Percentiles rank a stretch among this genome's conserved stretches.
These are phyloP conservation scores for Beauveria pseudobassiana DNA, from an alignment of 2,329 filamentous ascomycete genomes.

Conservation along the genomic window DNA sequence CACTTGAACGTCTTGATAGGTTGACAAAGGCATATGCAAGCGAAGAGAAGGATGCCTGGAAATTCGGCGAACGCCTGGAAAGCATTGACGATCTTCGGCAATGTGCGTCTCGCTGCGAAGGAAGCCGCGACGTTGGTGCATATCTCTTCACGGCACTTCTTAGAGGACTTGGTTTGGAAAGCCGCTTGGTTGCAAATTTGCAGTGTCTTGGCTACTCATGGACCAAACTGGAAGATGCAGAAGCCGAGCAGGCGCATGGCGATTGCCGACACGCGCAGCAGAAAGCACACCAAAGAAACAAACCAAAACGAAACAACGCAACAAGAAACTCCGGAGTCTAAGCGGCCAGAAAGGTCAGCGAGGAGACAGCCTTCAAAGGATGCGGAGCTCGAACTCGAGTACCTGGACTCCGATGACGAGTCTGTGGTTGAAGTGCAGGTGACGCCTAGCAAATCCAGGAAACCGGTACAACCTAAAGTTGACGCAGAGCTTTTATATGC, in stretches of 20 bases:
- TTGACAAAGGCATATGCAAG: conserved; percentile 63
- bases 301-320: conserved; percentile 9
- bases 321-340: conserved; percentile 14
- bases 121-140: conserved; percentile 79
- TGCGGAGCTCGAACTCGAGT: conserved; percentile 35
- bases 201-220: conserved; percentile 87
- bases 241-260: conserved; percentile 28
- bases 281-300: conserved; percentile 18
- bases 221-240: conserved; percentile 77
- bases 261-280: conserved; percentile 14
- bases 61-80: conserved; percentile 71
- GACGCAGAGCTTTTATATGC: conserved; percentile 76
- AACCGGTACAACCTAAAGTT: conserved; percentile 39
- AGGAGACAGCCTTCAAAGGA: conserved; percentile 28
- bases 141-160: conserved; percentile 86
- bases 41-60: conserved; percentile 50
- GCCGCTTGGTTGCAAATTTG: conserved; percentile 74
- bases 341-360: conserved; percentile 11
- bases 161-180: conserved; percentile 72
- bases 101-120: conserved; percentile 61
- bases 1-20: conserved; percentile 65
- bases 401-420: conserved; percentile 47
- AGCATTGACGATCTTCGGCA: conserved; percentile 60
- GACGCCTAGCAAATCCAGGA: conserved; percentile 31
- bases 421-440: conserved; percentile 49